A percentile compares a stretch with the other conserved stretches of the same genome.
These are phyloP conservation scores for Serendipita sp. DNA, from an alignment of 768 basidiomycete genomes.

Conservation along the genomic window DNA sequence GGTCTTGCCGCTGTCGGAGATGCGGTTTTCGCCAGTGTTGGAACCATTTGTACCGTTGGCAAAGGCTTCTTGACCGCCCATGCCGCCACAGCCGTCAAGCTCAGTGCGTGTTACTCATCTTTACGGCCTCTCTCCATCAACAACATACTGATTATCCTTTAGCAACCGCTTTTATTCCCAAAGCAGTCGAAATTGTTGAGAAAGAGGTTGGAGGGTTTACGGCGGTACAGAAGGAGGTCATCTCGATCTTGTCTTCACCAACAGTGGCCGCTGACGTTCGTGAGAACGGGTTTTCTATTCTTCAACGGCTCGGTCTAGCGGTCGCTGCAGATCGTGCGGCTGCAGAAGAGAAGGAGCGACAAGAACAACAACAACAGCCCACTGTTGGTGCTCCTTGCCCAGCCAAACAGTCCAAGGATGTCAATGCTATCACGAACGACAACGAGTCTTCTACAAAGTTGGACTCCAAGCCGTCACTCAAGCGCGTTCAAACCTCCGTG, in stretches of 20 bases:
- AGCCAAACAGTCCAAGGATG: not conserved
- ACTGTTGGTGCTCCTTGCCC: not conserved
- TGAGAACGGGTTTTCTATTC: not conserved
- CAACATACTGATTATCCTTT: not conserved
- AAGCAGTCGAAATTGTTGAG: not conserved
- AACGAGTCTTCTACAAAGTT: not conserved
- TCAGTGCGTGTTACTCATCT: not conserved
- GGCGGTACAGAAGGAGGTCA: slow-evolving; percentile 3
- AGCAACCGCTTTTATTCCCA: not conserved
- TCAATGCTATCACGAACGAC: not conserved
- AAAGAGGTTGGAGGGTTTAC: not conserved
- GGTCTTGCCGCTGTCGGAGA: not conserved
- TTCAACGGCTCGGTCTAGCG: not conserved
- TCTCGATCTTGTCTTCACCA: not conserved
- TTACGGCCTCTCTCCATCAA: not conserved
- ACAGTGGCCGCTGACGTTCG: not conserved
- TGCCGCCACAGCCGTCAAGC: not conserved
- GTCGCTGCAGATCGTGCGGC: not conserved
- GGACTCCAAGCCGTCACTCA: not conserved
- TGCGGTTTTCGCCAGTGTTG: not conserved
- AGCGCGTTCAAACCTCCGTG: not conserved
- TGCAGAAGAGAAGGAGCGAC: not conserved
- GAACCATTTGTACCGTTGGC: not conserved
- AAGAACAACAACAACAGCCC: not conserved
- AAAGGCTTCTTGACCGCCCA: slow-evolving; percentile 3